Percentiles rank a stretch among this genome's conserved stretches.
These are phyloP conservation scores for Nannochloris sp. DNA, from an alignment of 139 green algal genomes.

Conservation along the genomic window DNA sequence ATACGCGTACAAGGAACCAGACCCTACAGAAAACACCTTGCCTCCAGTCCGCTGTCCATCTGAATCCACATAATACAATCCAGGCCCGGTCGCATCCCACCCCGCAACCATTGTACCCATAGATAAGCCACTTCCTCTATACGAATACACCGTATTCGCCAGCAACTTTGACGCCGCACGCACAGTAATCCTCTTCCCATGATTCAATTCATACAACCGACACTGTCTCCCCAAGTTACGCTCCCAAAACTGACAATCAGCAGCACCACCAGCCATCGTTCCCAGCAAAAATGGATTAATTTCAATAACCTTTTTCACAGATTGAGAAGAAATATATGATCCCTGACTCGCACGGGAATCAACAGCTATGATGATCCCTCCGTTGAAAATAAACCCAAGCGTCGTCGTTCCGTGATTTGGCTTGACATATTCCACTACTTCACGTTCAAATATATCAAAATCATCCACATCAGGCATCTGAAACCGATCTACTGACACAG, in stretches of 20 bases:
- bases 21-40: conserved; percentile 91
- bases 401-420: conserved; percentile 96
- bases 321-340: conserved; percentile 97
- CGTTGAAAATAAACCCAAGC: conserved; percentile 94
- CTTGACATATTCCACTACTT: conserved; percentile 94
- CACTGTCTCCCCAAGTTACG: conserved; percentile 84
- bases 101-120: conserved; percentile 98
- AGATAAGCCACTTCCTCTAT: conserved; percentile 92
- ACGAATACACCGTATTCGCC: conserved; percentile 96
- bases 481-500: conserved; percentile 2
- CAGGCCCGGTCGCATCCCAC: conserved; percentile 76
- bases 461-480: conserved; percentile 46
- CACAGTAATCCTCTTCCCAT: conserved; percentile 93
- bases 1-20: conserved; percentile 91
- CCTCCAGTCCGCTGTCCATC: conserved; percentile 92
- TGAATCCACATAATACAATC: conserved; percentile 96
- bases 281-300: conserved; percentile 98
- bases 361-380: conserved; percentile 93
- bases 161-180: conserved; percentile 93
- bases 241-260: conserved; percentile 98
- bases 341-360: conserved; percentile 94
- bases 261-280: conserved; percentile 97
- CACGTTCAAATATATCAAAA: conserved; percentile 78
- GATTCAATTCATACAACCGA: conserved; percentile 92
- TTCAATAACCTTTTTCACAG: conserved; percentile 98